Conservation (phyloP, 768 basidiomycete species). For the Panaeolus cyanescens region DNA sequence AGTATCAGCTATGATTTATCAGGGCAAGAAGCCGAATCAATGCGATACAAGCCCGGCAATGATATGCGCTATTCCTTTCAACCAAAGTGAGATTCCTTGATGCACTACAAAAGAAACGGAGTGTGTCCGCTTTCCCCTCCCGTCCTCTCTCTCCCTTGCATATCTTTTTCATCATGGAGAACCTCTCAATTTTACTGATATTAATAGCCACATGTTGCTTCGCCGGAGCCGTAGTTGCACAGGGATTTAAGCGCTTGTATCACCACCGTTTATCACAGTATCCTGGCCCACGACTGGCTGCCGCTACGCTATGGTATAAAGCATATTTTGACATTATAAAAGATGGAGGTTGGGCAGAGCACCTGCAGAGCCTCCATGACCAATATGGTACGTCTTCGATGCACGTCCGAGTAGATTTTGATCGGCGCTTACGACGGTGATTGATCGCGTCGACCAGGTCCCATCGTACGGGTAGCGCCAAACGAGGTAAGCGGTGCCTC, state of each 20-base stretch:
- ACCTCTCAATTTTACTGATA: background rate
- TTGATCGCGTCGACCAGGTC: constrained; percentile 1
- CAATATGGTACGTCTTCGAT: constrained; percentile 31
- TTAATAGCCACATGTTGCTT: background rate
- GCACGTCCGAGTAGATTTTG: background rate
- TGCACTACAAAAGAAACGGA: background rate
- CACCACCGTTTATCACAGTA: constrained; percentile 30
- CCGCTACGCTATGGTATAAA: constrained; percentile 32
- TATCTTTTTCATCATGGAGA: background rate
- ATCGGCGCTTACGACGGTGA: constrained; percentile 2
- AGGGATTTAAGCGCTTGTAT: constrained; percentile 18
- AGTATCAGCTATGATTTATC: background rate
- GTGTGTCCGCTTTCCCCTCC: background rate
- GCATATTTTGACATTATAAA: constrained; percentile 36
- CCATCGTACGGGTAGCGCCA: constrained; percentile 3
- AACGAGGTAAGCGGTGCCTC: constrained; percentile 2
- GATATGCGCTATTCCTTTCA: background rate
- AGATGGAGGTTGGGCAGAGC: constrained; percentile 38
- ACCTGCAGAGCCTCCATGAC: constrained; percentile 36
- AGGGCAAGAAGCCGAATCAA: background rate
- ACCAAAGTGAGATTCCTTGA: background rate
- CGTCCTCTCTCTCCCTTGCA: background rate
- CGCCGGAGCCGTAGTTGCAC: background rate
- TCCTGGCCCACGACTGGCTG: constrained; percentile 35
- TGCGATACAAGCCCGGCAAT: background rate